Percentiles rank a stretch among this genome's conserved stretches.
Evolutionary conservation across 2,329 filamentous ascomycete species (phyloP).

Genomic region (Cladosporium sp.): DNA sequence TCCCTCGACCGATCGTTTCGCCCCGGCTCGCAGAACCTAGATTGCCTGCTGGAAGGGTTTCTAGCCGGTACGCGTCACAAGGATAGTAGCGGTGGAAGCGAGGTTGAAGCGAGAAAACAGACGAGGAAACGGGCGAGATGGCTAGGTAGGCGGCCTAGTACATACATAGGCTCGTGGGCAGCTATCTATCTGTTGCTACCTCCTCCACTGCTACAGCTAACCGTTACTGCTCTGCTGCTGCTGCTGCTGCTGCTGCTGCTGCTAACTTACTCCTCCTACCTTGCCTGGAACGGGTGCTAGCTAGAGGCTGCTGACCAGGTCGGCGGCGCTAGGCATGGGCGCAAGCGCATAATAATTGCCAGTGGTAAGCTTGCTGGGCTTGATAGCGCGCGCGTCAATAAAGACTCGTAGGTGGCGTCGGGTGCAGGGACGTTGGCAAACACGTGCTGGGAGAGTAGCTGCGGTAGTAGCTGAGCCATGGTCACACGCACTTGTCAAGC

Average conservation of each 20-base stretch:
- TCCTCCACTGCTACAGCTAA: too few relatives aligned
- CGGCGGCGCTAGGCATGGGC: slow-evolving; percentile 7
- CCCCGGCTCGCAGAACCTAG: slow-evolving; percentile 11
- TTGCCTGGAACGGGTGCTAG: background rate
- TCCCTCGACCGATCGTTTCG: background rate
- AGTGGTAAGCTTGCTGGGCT: slow-evolving; percentile 6
- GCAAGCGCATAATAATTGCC: slow-evolving; percentile 10
- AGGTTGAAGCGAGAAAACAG: slow-evolving; percentile 9
- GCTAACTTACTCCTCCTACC: background rate
- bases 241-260: too few relatives aligned
- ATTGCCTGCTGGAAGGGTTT: background rate
- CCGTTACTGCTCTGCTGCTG: too few relatives aligned
- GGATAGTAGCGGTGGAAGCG: background rate
- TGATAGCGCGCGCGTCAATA: slow-evolving; percentile 9
- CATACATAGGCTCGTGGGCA: background rate
- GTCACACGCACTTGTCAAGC: slow-evolving; percentile 5
- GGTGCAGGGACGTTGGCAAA: background rate
- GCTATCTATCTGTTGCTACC: background rate
- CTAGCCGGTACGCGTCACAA: background rate
- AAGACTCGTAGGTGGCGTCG: background rate
- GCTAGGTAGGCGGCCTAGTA: background rate
- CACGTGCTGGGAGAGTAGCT: slow-evolving; percentile 1
- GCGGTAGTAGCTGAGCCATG: background rate
- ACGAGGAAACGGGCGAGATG: background rate
- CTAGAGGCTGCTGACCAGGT: slow-evolving; percentile 12